Evolutionary conservation across 1,284 basidiomycete species (phyloP).

Genomic region (Jaminaea rosea): DNA sequence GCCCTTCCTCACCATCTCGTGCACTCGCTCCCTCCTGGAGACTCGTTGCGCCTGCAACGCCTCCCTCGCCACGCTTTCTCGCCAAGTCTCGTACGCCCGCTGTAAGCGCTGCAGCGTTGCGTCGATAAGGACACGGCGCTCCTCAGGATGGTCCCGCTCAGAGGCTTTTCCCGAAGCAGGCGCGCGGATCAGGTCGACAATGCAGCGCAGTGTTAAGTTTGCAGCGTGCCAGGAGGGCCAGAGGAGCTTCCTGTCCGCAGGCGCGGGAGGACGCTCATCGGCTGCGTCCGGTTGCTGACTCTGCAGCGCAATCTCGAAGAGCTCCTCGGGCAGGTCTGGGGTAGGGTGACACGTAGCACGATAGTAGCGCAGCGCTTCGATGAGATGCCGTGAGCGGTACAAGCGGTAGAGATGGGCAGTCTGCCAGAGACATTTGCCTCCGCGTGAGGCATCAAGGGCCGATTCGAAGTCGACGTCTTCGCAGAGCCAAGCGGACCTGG

Average conservation of each 20-base stretch:
- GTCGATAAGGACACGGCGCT: not conserved
- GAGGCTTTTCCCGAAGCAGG: too few relatives aligned
- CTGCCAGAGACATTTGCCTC: not conserved
- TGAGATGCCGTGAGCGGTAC: not conserved
- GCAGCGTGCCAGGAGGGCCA: not conserved
- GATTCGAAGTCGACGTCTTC: not conserved
- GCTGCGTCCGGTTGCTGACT: not conserved
- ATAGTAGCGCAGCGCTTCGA: not conserved
- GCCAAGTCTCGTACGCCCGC: not conserved
- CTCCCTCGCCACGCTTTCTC: too few relatives aligned
- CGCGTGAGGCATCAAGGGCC: not conserved
- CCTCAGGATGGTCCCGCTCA: not conserved
- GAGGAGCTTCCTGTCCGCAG: not conserved
- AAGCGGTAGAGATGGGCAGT: not conserved
- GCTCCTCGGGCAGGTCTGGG: not conserved
- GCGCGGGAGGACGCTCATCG: not conserved
- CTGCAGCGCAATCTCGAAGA: not conserved
- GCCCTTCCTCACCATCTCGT: not conserved
- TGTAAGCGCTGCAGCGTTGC: not conserved
- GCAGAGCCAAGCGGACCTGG: not conserved
- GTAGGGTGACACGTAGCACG: not conserved
- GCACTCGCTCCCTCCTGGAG: not conserved
- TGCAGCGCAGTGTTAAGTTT: not conserved
- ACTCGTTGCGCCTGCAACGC: too few relatives aligned
- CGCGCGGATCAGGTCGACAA: not conserved